Percentiles rank a stretch among this genome's conserved stretches.
phyloP scores from a whole-genome alignment of 345 rosid species.

The Bruguiera gymnorhiza region DNA sequence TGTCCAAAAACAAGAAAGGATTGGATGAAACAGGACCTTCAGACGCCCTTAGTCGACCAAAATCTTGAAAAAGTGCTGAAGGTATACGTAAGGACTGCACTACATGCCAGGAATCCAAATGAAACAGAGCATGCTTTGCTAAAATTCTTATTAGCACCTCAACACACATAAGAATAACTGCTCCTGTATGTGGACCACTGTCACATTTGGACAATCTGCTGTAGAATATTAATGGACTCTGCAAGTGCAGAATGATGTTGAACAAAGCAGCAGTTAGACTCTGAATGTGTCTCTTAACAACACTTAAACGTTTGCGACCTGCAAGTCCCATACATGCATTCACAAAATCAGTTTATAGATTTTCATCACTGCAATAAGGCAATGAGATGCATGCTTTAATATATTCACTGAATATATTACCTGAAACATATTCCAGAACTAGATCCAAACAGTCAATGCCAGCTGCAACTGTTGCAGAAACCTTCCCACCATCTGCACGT shows the following conservation, averaged over 20 bases:
- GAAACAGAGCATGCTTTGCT: slow-evolving; percentile 63
- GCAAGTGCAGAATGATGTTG: slow-evolving; percentile 71
- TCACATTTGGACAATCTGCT: slow-evolving; percentile 24
- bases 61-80: slow-evolving; percentile 58
- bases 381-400: background rate
- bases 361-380: background rate
- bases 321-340: slow-evolving; percentile 12
- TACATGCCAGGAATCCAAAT: slow-evolving; percentile 71
- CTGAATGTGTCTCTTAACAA: slow-evolving; percentile 62
- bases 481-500: slow-evolving; percentile 55
- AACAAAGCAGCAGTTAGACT: slow-evolving; percentile 65
- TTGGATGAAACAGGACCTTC: slow-evolving; percentile 27
- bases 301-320: slow-evolving; percentile 62
- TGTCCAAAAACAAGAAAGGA: slow-evolving; percentile 18
- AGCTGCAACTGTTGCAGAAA: slow-evolving; percentile 67
- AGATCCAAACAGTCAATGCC: slow-evolving; percentile 88
- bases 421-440: slow-evolving; percentile 77
- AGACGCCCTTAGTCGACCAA: slow-evolving; percentile 33
- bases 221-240: slow-evolving; percentile 61
- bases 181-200: slow-evolving; percentile 69
- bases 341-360: background rate
- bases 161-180: slow-evolving; percentile 82
- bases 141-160: slow-evolving; percentile 77
- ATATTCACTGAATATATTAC: slow-evolving; percentile 31
- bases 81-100: slow-evolving; percentile 68